Base-by-base conservation (phyloP, 768 basidiomycete species). In the Trametes gibbosa region DNA sequence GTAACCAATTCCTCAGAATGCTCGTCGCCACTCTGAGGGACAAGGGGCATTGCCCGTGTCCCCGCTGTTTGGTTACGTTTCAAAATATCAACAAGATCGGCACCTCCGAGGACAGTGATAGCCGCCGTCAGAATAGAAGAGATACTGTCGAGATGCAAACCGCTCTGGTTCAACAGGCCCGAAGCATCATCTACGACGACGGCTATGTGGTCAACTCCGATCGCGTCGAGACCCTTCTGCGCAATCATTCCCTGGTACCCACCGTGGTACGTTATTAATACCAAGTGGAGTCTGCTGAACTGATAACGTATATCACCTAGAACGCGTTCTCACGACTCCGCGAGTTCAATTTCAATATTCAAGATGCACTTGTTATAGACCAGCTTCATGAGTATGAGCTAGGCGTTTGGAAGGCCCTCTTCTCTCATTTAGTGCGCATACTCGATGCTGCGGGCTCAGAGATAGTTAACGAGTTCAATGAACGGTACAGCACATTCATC, bases 301-400 rank as follows among this genome's bases (percentile, higher is more conserved):
- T 21, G 42, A 9, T 25, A 41, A 8, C 46, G 49, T 23, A 1
- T 46, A n/a, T n/a, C n/a, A n/a, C n/a, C 24, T 52, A 75, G 72
- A 74, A 70, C 40, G 67, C 73, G 25, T 75, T 75, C 29, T 69
- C 69, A 0, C 21, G 52, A 0, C 58, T 65, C 0, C 50, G 65
- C n/a, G 60, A 61, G 9, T 65, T 70, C 41, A 61, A 72, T 54
- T 50, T 65, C 12, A 68, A 67, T n/a, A n/a, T n/a, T n/a, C 35
- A 1, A 25, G 1, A 60, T 72, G 53, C n/a, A n/a, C 58, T 74
- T 34, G 65, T 64, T 5, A 56, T 64, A 2, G 73, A 75, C 50
- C 49, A 70, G n/a, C 29, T 74, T 48, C 74, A 74, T 34, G 70
- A 73, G 35, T 61, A 66, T 19, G 71, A 74, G 37, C 60, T 73